A percentile compares a stretch with the other conserved stretches of the same genome.
phyloP scores from a whole-genome alignment of 164 flowering plant species.

The Vitis rotundifolia region DNA sequence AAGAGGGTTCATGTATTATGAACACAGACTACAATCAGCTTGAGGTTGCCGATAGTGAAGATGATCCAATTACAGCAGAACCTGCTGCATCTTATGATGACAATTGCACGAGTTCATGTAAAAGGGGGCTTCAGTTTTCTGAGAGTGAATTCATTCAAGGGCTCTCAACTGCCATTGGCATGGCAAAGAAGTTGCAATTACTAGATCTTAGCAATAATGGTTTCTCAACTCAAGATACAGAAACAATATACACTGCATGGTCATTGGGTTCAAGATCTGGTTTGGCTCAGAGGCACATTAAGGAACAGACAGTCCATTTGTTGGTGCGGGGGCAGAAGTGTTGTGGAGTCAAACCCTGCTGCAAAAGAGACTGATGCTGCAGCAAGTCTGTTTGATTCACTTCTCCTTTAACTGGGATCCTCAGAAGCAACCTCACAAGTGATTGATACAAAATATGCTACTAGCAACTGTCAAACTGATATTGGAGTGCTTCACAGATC shows the following conservation, averaged over 20 bases:
- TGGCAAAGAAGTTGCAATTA: constrained; percentile 47
- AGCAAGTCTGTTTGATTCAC: too few relatives aligned
- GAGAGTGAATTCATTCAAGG: constrained; percentile 41
- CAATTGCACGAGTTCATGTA: constrained; percentile 40
- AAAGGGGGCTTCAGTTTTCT: constrained; percentile 18
- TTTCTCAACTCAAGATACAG: constrained; percentile 46
- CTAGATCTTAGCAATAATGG: constrained; percentile 80
- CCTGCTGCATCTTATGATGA: constrained; percentile 39
- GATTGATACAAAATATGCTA: too few relatives aligned
- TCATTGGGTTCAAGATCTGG: constrained; percentile 37
- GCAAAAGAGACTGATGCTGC: constrained; percentile 47
- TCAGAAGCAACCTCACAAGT: too few relatives aligned
- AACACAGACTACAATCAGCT: constrained; percentile 41
- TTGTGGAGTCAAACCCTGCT: constrained; percentile 65
- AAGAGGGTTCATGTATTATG: constrained; percentile 20
- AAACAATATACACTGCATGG: constrained; percentile 65
- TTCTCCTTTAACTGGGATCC: too few relatives aligned
- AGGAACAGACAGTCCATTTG: constrained; percentile 50
- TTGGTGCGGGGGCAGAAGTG: constrained; percentile 51
- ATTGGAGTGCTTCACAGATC: too few relatives aligned
- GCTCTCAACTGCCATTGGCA: constrained; percentile 59
- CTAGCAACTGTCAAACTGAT: too few relatives aligned
- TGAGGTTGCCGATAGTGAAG: constrained; percentile 92
- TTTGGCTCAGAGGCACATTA: constrained; percentile 42
- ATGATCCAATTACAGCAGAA: constrained; percentile 29